Conservation (phyloP, 768 basidiomycete species). For the Leccinum pellstonianum region DNA sequence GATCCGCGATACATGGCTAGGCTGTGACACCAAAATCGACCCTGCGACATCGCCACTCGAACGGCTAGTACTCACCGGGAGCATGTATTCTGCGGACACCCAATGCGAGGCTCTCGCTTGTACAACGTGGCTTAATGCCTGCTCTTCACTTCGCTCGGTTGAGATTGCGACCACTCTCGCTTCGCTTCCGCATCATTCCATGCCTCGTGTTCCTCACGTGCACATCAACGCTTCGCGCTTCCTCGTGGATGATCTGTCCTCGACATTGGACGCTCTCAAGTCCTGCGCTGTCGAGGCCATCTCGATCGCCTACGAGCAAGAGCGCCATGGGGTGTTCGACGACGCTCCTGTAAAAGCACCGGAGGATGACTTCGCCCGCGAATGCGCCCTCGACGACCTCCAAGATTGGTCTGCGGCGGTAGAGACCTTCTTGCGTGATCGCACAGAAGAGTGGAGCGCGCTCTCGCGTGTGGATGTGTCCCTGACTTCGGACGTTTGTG, state of each 20-base stretch:
- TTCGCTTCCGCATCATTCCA: constrained; percentile 3
- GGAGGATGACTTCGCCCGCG: constrained; percentile 24
- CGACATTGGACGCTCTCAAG: constrained; percentile 20
- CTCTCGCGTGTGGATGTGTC: constrained; percentile 20
- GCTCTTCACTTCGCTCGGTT: constrained; percentile 20
- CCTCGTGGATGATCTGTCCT: constrained; percentile 20
- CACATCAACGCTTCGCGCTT: constrained; percentile 30
- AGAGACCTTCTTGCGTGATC: constrained; percentile 19
- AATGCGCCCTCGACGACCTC: constrained; percentile 34
- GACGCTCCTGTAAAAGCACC: constrained; percentile 1
- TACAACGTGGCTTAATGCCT: constrained; percentile 26
- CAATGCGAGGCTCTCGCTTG: constrained; percentile 24
- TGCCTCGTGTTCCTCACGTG: constrained; percentile 20
- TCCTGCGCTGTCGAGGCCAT: constrained; percentile 22
- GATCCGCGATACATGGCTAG: constrained; percentile 71
- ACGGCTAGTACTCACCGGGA: constrained; percentile 28
- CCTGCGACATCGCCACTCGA: constrained; percentile 11
- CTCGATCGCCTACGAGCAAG: constrained; percentile 22
- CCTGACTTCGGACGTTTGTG: constrained; percentile 15
- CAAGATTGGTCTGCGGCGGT: constrained; percentile 27
- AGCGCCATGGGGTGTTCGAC: constrained; percentile 2
- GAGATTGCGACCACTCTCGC: constrained; percentile 26
- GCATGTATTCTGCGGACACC: constrained; percentile 27
- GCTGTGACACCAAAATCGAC: constrained; percentile 33
- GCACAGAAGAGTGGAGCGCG: constrained; percentile 17